Evolutionary conservation across 805 yeast genomes (phyloP), one percentile per base, ranked within the genome.

Genomic region (Nakazawaea peltata): DNA sequence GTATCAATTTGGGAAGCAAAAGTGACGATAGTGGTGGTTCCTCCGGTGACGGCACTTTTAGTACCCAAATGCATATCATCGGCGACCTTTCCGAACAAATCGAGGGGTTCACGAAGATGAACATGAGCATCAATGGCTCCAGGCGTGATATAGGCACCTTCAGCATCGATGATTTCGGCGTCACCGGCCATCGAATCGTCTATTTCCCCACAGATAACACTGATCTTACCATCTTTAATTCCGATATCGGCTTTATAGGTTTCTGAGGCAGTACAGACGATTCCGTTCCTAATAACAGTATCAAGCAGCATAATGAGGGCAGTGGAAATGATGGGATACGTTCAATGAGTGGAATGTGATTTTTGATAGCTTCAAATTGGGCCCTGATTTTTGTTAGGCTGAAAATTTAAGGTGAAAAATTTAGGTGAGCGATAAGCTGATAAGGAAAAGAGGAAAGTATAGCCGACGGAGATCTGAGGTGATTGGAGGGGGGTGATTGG

Each of bases 81-180:
- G 6, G 40, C 39, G 11, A 40, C 36, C 19, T 32, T 33, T 27
- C 69, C 68, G 2, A 63, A 56, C 4, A 65, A 56, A 12, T 59
- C 54, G 26, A 57, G 51, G 5, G 60, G 61, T 44, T 69, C 71
- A 27, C 65, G 62, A 14, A 69, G 42, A 36, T 69, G 75, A 18
- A 67, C 71, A 44, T 69, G 74, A 1, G 69, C 56, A 44, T 69
- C 75, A 26, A 69, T 60, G 4, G 73, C 74, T 30, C 74, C 74
- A 2, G 75, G 75, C 2, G 71, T 68, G 19, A 69, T 59, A 37
- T 47, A 57, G 0, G 59, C 74, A 8, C 72, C 70, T 38, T 66
- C 55, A 4, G 72, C 71, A 47, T 69, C 73, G 27, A 49, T 46
- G 11, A 40, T 18, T 29, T 37, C 32, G 17, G 30, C 33, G n/a